phyloP scores from a whole-genome alignment of 495 filamentous ascomycete genomes.

The Apiosordaria backusii region DNA sequence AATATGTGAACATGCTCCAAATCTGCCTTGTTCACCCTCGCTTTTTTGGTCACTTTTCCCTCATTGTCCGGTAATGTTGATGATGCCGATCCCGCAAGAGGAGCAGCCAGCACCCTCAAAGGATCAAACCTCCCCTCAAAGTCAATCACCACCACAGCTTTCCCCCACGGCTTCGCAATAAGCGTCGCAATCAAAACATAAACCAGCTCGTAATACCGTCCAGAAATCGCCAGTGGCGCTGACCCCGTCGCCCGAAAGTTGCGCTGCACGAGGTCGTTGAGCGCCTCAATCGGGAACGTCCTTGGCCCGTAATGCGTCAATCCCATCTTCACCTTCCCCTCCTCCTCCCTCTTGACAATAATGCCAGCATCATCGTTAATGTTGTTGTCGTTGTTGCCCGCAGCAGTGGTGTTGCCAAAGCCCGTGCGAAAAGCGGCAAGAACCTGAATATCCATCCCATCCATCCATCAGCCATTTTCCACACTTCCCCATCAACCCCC shows the following conservation, averaged over 20 bases:
- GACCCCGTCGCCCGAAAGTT: slow-evolving; percentile 38
- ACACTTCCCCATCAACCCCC: neutral
- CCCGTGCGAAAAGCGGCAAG: slow-evolving; percentile 47
- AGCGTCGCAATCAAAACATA: slow-evolving; percentile 59
- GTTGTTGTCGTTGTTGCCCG: neutral
- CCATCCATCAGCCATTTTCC: neutral
- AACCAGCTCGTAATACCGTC: slow-evolving; percentile 64
- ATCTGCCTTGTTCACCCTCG: slow-evolving; percentile 15
- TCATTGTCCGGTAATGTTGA: neutral
- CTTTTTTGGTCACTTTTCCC: neutral
- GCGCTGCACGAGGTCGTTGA: slow-evolving; percentile 39
- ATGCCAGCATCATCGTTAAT: neutral
- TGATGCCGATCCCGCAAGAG: neutral
- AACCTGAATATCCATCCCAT: slow-evolving; percentile 21
- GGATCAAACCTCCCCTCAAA: slow-evolving; percentile 64
- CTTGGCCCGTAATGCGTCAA: neutral
- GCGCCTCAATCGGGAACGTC: slow-evolving; percentile 39
- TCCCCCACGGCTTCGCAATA: slow-evolving; percentile 50
- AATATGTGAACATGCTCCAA: slow-evolving; percentile 44
- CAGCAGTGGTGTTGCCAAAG: slow-evolving; percentile 19
- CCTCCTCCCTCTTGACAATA: neutral
- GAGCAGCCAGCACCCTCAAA: slow-evolving; percentile 44
- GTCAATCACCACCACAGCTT: slow-evolving; percentile 68
- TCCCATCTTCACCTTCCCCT: neutral
- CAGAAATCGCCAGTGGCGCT: slow-evolving; percentile 40